A percentile compares a stretch with the other conserved stretches of the same genome.
Evolutionary conservation across 2,329 filamentous ascomycete species (phyloP).

Genomic region (Metarhizium robertsii): DNA sequence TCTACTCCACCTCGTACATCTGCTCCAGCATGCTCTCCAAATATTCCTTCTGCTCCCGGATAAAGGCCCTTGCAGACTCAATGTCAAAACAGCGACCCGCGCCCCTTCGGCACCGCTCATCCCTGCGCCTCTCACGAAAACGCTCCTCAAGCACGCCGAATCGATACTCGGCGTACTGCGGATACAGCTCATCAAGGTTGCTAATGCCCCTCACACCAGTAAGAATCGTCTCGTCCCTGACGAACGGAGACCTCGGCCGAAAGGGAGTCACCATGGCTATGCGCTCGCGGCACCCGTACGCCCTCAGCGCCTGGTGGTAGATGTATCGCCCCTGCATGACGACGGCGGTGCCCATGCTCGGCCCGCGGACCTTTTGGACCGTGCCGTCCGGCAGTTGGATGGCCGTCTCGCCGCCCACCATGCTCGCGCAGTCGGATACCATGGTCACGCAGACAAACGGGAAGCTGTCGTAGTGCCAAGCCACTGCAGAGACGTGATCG

Average conservation of each 20-base stretch:
- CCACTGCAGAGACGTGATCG: constrained; percentile 45
- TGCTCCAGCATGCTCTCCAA: too few relatives aligned
- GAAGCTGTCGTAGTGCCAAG: constrained; percentile 57
- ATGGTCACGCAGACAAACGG: constrained; percentile 63
- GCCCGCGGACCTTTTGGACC: constrained; percentile 49
- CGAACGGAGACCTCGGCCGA: constrained; percentile 43
- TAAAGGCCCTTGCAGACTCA: too few relatives aligned
- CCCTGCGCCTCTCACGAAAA: constrained; percentile 6
- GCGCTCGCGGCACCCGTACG: constrained; percentile 48
- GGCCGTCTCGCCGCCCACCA: constrained; percentile 57
- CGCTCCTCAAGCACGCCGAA: constrained; percentile 54
- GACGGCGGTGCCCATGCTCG: constrained; percentile 51
- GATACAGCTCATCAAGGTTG: constrained; percentile 47
- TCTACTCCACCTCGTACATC: too few relatives aligned
- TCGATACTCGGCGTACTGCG: constrained; percentile 52
- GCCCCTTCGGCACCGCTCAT: too few relatives aligned
- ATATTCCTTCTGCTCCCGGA: too few relatives aligned
- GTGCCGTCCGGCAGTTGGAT: constrained; percentile 44
- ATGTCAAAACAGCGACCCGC: too few relatives aligned
- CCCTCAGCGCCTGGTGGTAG: constrained; percentile 51
- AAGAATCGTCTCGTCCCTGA: constrained; percentile 52
- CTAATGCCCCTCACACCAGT: constrained; percentile 51
- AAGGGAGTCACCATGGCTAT: constrained; percentile 60
- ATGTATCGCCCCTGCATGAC: constrained; percentile 61
- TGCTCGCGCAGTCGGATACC: constrained; percentile 52